Base-by-base conservation (phyloP, 352 stramenopile species). In the Phytophthora quininea region DNA sequence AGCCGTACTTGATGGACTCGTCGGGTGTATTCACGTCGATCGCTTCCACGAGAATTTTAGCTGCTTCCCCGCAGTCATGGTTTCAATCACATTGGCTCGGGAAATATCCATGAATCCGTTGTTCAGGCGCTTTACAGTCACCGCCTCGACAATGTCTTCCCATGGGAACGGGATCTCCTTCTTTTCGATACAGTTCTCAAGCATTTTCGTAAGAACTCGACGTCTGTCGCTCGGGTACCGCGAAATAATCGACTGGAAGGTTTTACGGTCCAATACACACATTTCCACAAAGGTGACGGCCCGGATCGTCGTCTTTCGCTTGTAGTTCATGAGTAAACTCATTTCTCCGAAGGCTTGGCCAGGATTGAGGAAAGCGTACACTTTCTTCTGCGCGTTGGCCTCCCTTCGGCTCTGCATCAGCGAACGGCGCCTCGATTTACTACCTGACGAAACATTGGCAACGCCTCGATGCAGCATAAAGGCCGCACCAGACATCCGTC, bases 261-360 rank as follows among this genome's bases (percentile, higher is more conserved):
- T 40, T 10, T 40, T 40, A 11, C 35, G 35, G 35, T 40, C 40
- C 27, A 62, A 46, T 1, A 69, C 54, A 14, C 62, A 62, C 19
- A 69, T 46, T 37, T 64, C 62, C 24, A 61, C 57, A 30, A 64
- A 73, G 14, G 58, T 63, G 3, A 35, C 15, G 3, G 65, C 58
- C 14, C 61, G 60, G 0, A 73, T 37, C n/a, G 11, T 67, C 19
- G 50, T 42, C 14, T 65, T 64, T 15, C 63, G 55, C 1, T 49
- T 47, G 58, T 64, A 65, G 53, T 74, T 54, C 54, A 67, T 68
- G 9, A 77, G 53, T 42, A 77, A 53, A n/a, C 63, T 58, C 53
- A 77, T 67, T 50, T 77, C 69, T 10, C 69, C 62, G 37, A 76
- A 77, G 15, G 61, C 62, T 40, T 66, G 58, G 29, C 69, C 69